phyloP scores from a whole-genome alignment of 345 rosid genomes.

The Pistacia atlantica region DNA sequence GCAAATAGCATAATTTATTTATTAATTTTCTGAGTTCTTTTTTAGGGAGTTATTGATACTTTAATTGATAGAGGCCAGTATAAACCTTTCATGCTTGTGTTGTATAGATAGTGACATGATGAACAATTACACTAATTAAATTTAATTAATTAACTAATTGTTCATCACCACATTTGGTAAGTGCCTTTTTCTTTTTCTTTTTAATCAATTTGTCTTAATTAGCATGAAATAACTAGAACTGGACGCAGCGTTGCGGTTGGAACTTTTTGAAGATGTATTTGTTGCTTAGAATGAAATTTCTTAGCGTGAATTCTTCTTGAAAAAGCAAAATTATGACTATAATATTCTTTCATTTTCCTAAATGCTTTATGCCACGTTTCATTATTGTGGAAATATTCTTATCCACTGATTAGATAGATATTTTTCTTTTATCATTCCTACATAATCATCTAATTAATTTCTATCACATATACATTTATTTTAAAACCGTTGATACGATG shows the following conservation, averaged over 20 bases:
- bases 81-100: conserved; percentile 11
- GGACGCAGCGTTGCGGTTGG: not conserved
- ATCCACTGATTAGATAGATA: too few relatives aligned
- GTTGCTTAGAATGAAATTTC: not conserved
- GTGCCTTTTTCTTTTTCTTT: not conserved
- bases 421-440: too few relatives aligned
- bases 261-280: not conserved
- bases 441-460: too few relatives aligned
- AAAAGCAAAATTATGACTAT: not conserved
- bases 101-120: not conserved
- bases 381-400: too few relatives aligned
- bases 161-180: not conserved
- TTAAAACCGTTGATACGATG: too few relatives aligned
- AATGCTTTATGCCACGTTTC: not conserved
- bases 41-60: not conserved
- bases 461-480: too few relatives aligned
- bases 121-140: not conserved
- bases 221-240: not conserved
- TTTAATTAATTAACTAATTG: too few relatives aligned
- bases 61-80: conserved; percentile 3
- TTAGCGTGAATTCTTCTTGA: not conserved
- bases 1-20: conserved; percentile 17
- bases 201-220: not conserved
- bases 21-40: not conserved
- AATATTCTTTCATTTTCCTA: not conserved